phyloP scores from a whole-genome alignment of 371 early-diverging fungal species.

The Circinella umbellata region DNA sequence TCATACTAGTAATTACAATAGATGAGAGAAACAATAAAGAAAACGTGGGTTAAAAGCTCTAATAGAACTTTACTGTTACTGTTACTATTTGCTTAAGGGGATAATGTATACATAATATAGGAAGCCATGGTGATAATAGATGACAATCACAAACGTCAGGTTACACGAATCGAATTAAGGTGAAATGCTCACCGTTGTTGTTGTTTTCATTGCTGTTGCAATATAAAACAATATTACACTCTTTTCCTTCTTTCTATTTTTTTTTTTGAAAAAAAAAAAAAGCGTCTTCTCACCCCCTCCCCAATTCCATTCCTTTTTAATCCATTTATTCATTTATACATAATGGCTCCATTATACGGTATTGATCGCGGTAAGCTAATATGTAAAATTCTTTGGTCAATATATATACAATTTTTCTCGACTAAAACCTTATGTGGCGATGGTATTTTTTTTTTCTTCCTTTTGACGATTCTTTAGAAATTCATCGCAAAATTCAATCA shows the following conservation, averaged over 20 bases:
- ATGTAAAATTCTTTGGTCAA: neutral
- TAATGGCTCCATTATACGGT: slow-evolving; percentile 21
- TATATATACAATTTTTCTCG: neutral
- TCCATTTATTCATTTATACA: neutral
- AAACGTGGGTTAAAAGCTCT: too few relatives aligned
- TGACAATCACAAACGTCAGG: neutral
- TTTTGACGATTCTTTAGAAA: slow-evolving; percentile 35
- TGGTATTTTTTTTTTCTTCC: neutral
- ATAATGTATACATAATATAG: too few relatives aligned
- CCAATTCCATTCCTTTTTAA: slow-evolving; percentile 8
- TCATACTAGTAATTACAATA: too few relatives aligned
- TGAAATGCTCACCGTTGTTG: slow-evolving; percentile 3
- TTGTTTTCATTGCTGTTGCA: neutral
- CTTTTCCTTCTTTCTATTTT: neutral
- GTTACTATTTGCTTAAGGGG: too few relatives aligned
- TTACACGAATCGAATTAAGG: neutral
- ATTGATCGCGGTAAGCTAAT: slow-evolving; percentile 24
- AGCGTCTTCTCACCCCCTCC: too few relatives aligned
- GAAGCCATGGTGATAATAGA: too few relatives aligned
- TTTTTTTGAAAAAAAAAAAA: neutral
- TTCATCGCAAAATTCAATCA: slow-evolving; percentile 58
- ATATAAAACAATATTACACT: neutral
- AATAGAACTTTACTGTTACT: too few relatives aligned
- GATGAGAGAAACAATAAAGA: too few relatives aligned
- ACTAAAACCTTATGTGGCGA: too few relatives aligned